Percentiles rank a stretch among this genome's conserved stretches.
Evolutionary conservation across 1,284 basidiomycete genomes (phyloP).

Genomic region (Marasmius tenuissimus): DNA sequence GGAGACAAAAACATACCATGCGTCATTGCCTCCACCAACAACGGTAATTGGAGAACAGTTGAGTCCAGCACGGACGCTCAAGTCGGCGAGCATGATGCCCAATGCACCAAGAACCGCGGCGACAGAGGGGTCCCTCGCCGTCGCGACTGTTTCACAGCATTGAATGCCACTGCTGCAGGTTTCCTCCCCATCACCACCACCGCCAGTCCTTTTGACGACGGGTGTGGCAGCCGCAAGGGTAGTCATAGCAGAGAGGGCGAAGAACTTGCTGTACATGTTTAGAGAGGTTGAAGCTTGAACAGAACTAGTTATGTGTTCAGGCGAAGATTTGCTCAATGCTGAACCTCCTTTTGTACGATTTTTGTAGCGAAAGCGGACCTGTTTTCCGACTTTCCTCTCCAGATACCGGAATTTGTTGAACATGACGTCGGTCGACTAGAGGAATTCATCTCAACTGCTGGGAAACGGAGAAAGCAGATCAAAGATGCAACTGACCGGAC

Average conservation of each 20-base stretch:
- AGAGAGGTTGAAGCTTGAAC: slow-evolving; percentile 4
- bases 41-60: slow-evolving; percentile 9
- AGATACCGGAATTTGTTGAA: too few species aligned
- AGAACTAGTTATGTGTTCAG: slow-evolving; percentile 6
- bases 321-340: background rate
- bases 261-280: slow-evolving; percentile 6
- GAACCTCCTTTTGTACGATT: slow-evolving; percentile 2
- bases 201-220: background rate
- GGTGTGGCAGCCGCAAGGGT: slow-evolving; percentile 16
- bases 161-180: background rate
- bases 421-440: too few species aligned
- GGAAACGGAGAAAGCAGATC: too few species aligned
- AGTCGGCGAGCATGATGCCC: slow-evolving; percentile 10
- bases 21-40: slow-evolving; percentile 3
- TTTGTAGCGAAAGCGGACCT: background rate
- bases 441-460: too few species aligned
- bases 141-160: slow-evolving; percentile 9
- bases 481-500: too few species aligned
- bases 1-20: background rate
- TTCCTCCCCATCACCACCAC: slow-evolving; percentile 2
- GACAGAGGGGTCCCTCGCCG: background rate
- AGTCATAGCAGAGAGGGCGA: slow-evolving; percentile 5
- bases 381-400: too few species aligned
- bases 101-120: slow-evolving; percentile 1
- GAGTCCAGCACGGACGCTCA: slow-evolving; percentile 5